Base-by-base conservation (phyloP, 805 yeast species). In the Wickerhamomyces hampshirensis region DNA sequence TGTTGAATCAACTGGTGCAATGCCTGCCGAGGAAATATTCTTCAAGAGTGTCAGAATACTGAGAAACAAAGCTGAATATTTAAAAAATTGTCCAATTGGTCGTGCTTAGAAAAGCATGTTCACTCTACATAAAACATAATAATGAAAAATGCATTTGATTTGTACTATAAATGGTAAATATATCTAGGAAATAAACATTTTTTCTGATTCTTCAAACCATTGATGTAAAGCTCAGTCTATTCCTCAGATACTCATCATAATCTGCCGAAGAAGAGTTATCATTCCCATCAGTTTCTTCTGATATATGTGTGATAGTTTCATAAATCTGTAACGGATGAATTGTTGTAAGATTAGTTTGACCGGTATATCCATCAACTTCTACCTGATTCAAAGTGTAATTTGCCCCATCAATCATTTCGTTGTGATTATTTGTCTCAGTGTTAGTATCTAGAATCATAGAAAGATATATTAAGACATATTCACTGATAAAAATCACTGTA, bases 21-120 rank as follows among this genome's bases (percentile, higher is more conserved):
- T 93, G 96, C 69, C 87, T 12, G 96, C 98, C 16, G 96, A 86
- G 53, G 98, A 91, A 65, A 87, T 93, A 37, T 93, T 93, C 64
- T 78, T 87, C 66, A 93, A 91, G 61, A 78, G 91, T 42, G 84
- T 93, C 34, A 75, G 91, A 59, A 80, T 88, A 37, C 71, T 93
- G 59, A 84, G 79, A 62, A 81, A 82, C 56, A 93, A 93, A 66
- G 89, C 85, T 24, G 85, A 80, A 46, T 82, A 80, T 56, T 68
- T 84, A 60, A 77, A 84, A 58, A 76, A 68, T 55, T 84, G 93
- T 61, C 91, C 93, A 33, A 82, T 84, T 42, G 75, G 79, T 30
- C 78, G 75, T 26, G 36, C 41, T 16, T 40, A 17, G 35, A 19
- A n/a, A n/a, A n/a, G n/a, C n/a, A n/a, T 6, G 13, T 17, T 28